Base-by-base conservation (phyloP, 352 stramenopile genomes). In the Phytophthora cajani region DNA sequence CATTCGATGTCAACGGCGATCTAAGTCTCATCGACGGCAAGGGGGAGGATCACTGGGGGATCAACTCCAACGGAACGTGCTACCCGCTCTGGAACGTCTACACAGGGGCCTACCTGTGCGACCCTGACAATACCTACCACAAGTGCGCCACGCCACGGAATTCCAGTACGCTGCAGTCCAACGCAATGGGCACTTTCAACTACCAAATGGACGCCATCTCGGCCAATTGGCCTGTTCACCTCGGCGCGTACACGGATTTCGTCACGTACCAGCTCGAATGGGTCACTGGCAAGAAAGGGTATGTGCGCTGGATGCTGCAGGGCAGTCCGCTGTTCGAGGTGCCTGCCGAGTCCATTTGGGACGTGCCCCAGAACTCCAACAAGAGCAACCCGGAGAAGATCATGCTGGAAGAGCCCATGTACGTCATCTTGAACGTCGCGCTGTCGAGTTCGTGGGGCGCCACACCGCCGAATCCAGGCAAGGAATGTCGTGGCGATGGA, bases 381-480 rank as follows among this genome's bases (percentile, higher is more conserved):
- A 73, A 69, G 40, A 84, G 58, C 53, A 92, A 67, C 86, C 88
- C 80, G 71, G 76, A 62, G 75, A 95, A 77, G 79, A 86, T 71
- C 64, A 98, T 98, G 77, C 84, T 96, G 7, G 89, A 95, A 58
- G 95, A 98, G 72, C 95, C 95, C 5, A 89, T 87, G 44, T 98
- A 98, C 66, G 49, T 98, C 4, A 97, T 98, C 54, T 85, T 98
- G 40, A 98, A 98, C 73, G 95, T 93, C 1, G 95, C 94, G 5
- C 78, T 98, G n/a, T 97, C 91, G 1, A 94, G 81, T 21, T 94
- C 89, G 1, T 86, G 79, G 79, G 70, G 73, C 46, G 51, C 71
- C 0, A 65, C 46, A 0, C 73, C 73, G 10, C 73, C 73, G 0
- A 80, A 80, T 6, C 23, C 64, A 0, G 73, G 73, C 4, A 58